A percentile compares a stretch with the other conserved stretches of the same genome.
These are phyloP conservation scores for Penicillium sp. DNA, from an alignment of 2,329 filamentous ascomycete genomes.

Conservation along the genomic window DNA sequence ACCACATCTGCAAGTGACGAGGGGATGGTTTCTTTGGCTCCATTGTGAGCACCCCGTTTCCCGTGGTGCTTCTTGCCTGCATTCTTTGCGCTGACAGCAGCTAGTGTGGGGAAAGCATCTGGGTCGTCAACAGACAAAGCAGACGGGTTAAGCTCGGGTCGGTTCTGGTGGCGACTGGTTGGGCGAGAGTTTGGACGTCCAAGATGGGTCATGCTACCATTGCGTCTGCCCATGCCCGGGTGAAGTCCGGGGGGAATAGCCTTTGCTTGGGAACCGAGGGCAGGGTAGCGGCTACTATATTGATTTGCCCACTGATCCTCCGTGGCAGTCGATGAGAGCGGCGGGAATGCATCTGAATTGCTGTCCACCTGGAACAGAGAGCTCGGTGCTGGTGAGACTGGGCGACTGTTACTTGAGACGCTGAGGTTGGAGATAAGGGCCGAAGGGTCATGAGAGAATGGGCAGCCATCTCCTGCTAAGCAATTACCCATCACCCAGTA, in stretches of 20 bases:
- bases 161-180: conserved; percentile 77
- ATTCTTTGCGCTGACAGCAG: conserved; percentile 74
- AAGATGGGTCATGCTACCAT: conserved; percentile 58
- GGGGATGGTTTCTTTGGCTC: conserved; percentile 71
- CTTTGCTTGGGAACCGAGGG: conserved; percentile 56
- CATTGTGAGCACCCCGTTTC: conserved; percentile 79
- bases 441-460: conserved; percentile 95
- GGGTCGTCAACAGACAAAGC: conserved; percentile 88
- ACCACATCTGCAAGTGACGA: conserved; percentile 92
- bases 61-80: conserved; percentile 87
- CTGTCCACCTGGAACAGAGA: conserved; percentile 79
- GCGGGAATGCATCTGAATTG: conserved; percentile 78
- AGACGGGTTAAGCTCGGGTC: conserved; percentile 63
- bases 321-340: conserved; percentile 66
- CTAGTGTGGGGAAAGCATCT: conserved; percentile 90
- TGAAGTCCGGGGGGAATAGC: conserved; percentile 37
- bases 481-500: conserved; percentile 98
- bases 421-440: conserved; percentile 81
- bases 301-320: conserved; percentile 65
- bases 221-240: conserved; percentile 42
- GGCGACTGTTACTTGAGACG: conserved; percentile 62
- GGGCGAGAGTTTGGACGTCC: conserved; percentile 80
- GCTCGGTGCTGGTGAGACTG: conserved; percentile 65
- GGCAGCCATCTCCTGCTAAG: conserved; percentile 88
- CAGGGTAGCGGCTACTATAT: conserved; percentile 50